phyloP scores from a whole-genome alignment of 2,329 filamentous ascomycete genomes.

The Apiospora pterosperma region DNA sequence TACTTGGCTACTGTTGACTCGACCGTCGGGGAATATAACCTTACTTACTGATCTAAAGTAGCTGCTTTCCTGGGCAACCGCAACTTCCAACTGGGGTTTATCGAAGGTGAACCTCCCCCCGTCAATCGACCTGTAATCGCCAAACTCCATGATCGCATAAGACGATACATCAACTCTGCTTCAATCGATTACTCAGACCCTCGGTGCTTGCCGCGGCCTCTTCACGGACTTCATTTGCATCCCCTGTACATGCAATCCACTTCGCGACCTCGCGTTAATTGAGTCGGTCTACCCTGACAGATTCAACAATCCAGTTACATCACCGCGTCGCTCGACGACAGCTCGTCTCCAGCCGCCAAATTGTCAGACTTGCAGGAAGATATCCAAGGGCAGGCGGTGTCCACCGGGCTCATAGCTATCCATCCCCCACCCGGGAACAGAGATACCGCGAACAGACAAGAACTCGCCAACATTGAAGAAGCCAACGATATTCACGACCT shows the following conservation, averaged over 20 bases:
- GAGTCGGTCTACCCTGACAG: neutral
- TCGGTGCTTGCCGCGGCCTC: neutral
- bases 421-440: conserved; percentile 14
- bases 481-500: conserved; percentile 29
- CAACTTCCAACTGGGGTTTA: neutral
- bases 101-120: neutral
- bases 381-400: conserved; percentile 41
- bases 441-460: conserved; percentile 4
- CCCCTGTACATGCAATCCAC: neutral
- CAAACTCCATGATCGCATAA: conserved; percentile 1
- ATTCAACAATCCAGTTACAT: neutral
- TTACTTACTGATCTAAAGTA: no score
- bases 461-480: conserved; percentile 14
- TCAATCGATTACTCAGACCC: neutral
- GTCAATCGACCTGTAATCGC: neutral
- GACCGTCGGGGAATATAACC: neutral
- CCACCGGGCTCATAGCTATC: conserved; percentile 33
- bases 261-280: neutral
- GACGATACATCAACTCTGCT: neutral
- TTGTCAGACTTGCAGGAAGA: conserved; percentile 44
- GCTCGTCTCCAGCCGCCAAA: conserved; percentile 34
- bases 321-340: neutral
- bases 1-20: neutral
- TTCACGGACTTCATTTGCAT: neutral
- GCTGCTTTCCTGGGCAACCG: neutral